Conservation (phyloP, 352 stramenopile species). For the Phytophthora tentaculata region DNA sequence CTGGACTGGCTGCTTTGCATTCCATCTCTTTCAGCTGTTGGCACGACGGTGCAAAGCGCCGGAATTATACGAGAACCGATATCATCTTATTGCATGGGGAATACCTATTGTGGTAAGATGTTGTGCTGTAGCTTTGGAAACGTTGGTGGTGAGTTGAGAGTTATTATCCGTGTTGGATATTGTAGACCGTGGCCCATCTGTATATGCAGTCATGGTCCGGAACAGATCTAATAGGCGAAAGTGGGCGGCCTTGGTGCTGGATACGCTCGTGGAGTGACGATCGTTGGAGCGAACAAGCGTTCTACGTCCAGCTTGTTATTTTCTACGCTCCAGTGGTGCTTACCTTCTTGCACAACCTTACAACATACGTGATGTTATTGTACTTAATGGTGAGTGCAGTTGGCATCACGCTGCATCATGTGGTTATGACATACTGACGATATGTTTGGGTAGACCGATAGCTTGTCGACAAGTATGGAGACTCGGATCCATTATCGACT, state of each 20-base stretch:
- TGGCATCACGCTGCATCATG: neutral
- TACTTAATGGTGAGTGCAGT: constrained; percentile 57
- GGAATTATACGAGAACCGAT: constrained; percentile 72
- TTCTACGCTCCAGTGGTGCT: constrained; percentile 67
- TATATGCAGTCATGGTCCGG: constrained; percentile 49
- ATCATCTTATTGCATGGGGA: constrained; percentile 75
- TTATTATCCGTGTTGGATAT: constrained; percentile 11
- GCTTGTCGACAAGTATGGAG: constrained; percentile 72
- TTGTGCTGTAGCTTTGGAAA: neutral
- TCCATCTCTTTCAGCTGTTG: constrained; percentile 78
- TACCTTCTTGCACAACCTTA: constrained; percentile 63
- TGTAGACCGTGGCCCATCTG: constrained; percentile 65
- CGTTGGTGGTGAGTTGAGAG: neutral
- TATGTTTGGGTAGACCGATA: constrained; percentile 41
- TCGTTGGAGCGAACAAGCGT: constrained; percentile 53
- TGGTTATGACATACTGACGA: neutral
- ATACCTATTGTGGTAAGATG: constrained; percentile 49
- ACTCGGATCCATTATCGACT: constrained; percentile 70
- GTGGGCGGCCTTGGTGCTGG: constrained; percentile 78
- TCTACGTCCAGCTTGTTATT: constrained; percentile 65
- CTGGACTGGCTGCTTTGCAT: constrained; percentile 81
- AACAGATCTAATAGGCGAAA: constrained; percentile 61
- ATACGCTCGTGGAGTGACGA: constrained; percentile 72
- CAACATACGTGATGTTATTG: constrained; percentile 64
- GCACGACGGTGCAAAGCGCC: constrained; percentile 51